phyloP scores from a whole-genome alignment of 768 basidiomycete genomes.

The Fibroporia radiculosa region DNA sequence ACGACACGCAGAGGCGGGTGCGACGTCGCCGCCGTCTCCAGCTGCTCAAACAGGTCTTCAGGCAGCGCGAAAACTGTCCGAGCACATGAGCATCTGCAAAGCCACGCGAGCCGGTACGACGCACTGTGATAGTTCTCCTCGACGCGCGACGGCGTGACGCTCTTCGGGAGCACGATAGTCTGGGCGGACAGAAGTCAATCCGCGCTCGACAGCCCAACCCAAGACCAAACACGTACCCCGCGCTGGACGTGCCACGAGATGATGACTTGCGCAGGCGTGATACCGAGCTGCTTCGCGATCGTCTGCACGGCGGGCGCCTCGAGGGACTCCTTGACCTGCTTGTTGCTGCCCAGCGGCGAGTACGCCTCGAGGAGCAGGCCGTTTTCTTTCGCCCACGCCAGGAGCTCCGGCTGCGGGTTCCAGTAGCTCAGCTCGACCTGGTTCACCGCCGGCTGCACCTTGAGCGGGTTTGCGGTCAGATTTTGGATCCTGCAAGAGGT shows the following conservation, averaged over 20 bases:
- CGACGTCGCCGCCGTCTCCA: conserved; percentile 43
- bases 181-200: conserved; percentile 21
- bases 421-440: conserved; percentile 77
- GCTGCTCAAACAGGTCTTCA: conserved; percentile 30
- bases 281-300: conserved; percentile 53
- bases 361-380: conserved; percentile 65
- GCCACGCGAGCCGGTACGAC: neutral
- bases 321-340: conserved; percentile 50
- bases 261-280: conserved; percentile 69
- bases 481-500: conserved; percentile 41
- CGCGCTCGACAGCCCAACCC: neutral
- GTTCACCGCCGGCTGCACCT: conserved; percentile 60
- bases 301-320: conserved; percentile 50
- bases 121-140: conserved; percentile 61
- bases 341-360: conserved; percentile 63
- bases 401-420: conserved; percentile 70
- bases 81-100: conserved; percentile 2
- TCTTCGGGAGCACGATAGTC: conserved; percentile 73
- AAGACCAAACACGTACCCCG: conserved; percentile 43
- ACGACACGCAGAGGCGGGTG: conserved; percentile 49
- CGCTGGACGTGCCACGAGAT: conserved; percentile 75
- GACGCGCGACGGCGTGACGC: conserved; percentile 60
- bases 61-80: conserved; percentile 27
- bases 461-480: conserved; percentile 52
- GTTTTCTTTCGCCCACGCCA: conserved; percentile 67